A percentile compares a stretch with the other conserved stretches of the same genome.
These are phyloP conservation scores for Leishmania martiniquensis DNA, from an alignment of 208 protist genomes.

Conservation along the genomic window DNA sequence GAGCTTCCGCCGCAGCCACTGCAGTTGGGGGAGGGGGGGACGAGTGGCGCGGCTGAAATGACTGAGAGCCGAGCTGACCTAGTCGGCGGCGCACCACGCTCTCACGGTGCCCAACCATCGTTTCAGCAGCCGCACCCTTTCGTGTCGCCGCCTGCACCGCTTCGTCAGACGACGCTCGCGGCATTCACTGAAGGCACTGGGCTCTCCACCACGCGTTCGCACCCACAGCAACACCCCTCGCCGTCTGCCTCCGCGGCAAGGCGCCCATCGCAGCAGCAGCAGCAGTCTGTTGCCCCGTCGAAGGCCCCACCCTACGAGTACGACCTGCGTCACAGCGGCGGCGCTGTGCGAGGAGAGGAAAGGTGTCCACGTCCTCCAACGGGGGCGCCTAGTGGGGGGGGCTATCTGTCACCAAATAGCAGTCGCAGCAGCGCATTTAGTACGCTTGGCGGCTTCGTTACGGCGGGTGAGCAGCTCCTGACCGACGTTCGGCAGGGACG, in stretches of 20 bases:
- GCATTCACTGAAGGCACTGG: background rate
- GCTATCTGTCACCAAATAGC: background rate
- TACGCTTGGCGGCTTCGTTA: conserved; percentile 53
- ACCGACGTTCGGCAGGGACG: conserved; percentile 45
- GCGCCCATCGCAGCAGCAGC: conserved; percentile 2
- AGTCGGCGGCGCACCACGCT: background rate
- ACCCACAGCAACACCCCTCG: background rate
- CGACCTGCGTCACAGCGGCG: background rate
- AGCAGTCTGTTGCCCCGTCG: background rate
- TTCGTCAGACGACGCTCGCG: conserved; percentile 19
- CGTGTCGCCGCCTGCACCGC: background rate
- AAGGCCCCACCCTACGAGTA: conserved; percentile 30
- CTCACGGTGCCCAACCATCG: background rate
- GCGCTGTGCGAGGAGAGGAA: conserved; percentile 2
- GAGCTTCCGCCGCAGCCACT: background rate
- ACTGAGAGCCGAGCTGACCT: background rate
- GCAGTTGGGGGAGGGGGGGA: background rate
- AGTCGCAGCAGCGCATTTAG: conserved; percentile 16
- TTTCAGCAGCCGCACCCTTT: background rate
- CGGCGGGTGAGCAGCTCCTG: conserved; percentile 59
- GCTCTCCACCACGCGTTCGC: background rate
- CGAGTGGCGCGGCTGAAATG: background rate
- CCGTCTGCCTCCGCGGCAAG: background rate
- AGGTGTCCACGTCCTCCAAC: background rate
- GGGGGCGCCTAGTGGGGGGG: background rate